Evolutionary conservation across 2,329 filamentous ascomycete genomes (phyloP), one percentile per base, ranked within the genome.

Genomic region (Furcasterigmium sp.): DNA sequence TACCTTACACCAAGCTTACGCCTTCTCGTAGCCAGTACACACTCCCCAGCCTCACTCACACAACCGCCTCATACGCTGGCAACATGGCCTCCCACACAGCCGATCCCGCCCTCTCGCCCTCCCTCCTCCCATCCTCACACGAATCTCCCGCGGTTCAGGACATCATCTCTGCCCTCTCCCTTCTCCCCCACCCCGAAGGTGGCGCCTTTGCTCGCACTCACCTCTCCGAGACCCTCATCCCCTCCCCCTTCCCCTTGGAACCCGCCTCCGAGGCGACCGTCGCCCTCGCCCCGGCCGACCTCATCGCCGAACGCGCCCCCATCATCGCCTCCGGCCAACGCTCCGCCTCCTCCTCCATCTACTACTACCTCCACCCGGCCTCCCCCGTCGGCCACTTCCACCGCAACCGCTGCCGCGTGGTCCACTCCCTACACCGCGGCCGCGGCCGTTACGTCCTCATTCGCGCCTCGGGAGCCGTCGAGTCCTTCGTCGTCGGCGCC

Each of bases 141-240:
- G 51, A 54, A 18, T 42, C 47, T 17, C 42, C 41, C 18, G 42
- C 23, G 40, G 50, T 44, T 39, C 39, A 41, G 23, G 26, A 42
- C 17, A 47, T 67, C 26, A 63, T 67, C 51, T 30, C 46, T 10
- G 41, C 63, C 17, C 69, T 84, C 39, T 52, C 63, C 18, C 68
- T 84, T 20, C 56, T 65, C 38, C 63, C 69, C 8, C 80, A 85
- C 59, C 70, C 78, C 35, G 80, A 85, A 63, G 81, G 82, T 41
- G 80, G 81, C 37, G 85, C 80, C 63, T 85, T 76, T 53, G 62
- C 61, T 49, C 77, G 83, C 57, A 85, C 80, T 1, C 78, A 85
- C 60, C 68, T 72, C 43, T 68, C 75, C 48, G 52, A 65, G 2
- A 61, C 64, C 13, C 65, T 66, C 3, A 64, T 85, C 15, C 70